These are phyloP conservation scores for Mortierella polycephala DNA, from an alignment of 371 early-diverging fungal species.

Conservation along the genomic window DNA sequence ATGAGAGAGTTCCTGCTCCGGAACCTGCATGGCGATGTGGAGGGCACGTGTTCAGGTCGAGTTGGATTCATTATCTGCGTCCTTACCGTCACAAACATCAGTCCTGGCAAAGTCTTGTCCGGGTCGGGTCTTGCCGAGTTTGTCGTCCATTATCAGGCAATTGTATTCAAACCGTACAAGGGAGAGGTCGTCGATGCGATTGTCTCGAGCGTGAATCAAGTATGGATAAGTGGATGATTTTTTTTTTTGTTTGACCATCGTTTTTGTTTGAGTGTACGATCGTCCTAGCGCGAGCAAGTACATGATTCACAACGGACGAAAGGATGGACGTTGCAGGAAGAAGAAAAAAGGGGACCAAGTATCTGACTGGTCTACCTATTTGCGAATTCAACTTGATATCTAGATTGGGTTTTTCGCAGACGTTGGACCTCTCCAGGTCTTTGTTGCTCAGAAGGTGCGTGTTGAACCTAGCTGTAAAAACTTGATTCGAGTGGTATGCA, in stretches of 20 bases:
- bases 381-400: neutral
- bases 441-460: slow-evolving; percentile 90
- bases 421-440: slow-evolving; percentile 97
- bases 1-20: slow-evolving; percentile 81
- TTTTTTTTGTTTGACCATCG: neutral
- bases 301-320: too few species aligned
- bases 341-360: neutral
- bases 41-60: slow-evolving; percentile 94
- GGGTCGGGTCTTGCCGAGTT: slow-evolving; percentile 95
- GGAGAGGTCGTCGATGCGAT: slow-evolving; percentile 97
- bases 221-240: slow-evolving; percentile 28
- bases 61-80: slow-evolving; percentile 95
- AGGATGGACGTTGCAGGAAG: too few species aligned
- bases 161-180: slow-evolving; percentile 98
- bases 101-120: slow-evolving; percentile 88
- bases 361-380: neutral
- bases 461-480: neutral
- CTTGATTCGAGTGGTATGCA: neutral
- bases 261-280: too few species aligned
- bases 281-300: too few species aligned
- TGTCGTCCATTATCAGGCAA: slow-evolving; percentile 93
- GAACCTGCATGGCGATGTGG: slow-evolving; percentile 91
- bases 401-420: slow-evolving; percentile 98
- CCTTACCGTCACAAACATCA: slow-evolving; percentile 79
- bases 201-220: slow-evolving; percentile 95